These are phyloP conservation scores for Nannizziopsis arthrosporioides DNA, from an alignment of 2,329 filamentous ascomycete species.

Conservation along the genomic window DNA sequence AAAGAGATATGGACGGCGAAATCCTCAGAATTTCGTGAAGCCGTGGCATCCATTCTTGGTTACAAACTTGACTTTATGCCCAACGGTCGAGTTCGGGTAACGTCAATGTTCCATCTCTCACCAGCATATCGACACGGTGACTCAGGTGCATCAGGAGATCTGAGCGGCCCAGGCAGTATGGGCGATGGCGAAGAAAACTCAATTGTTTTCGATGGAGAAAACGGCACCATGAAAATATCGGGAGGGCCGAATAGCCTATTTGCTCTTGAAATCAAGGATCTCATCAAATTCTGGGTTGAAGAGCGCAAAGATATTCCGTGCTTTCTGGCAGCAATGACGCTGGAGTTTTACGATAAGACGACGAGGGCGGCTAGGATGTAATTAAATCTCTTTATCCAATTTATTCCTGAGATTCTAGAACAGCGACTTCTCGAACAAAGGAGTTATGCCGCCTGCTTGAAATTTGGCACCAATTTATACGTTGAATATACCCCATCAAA, in stretches of 20 bases:
- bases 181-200: slow-evolving; percentile 42
- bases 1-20: slow-evolving; percentile 91
- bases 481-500: background rate
- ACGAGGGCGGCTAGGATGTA: slow-evolving; percentile 28
- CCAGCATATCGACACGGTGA: slow-evolving; percentile 35
- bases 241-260: slow-evolving; percentile 81
- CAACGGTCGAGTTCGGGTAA: slow-evolving; percentile 91
- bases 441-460: too few species aligned
- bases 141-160: slow-evolving; percentile 49
- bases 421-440: too few species aligned
- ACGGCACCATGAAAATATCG: slow-evolving; percentile 94
- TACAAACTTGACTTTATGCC: slow-evolving; percentile 94
- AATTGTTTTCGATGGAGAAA: slow-evolving; percentile 79
- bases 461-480: too few species aligned
- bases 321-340: slow-evolving; percentile 76
- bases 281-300: slow-evolving; percentile 92
- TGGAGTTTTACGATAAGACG: slow-evolving; percentile 75
- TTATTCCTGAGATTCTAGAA: background rate
- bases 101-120: slow-evolving; percentile 68
- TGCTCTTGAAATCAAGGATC: slow-evolving; percentile 67
- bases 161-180: slow-evolving; percentile 32
- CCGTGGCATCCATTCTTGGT: slow-evolving; percentile 79
- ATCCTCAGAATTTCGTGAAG: slow-evolving; percentile 87
- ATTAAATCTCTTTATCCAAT: background rate
- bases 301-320: slow-evolving; percentile 88